phyloP scores from a whole-genome alignment of 208 protist genomes.

The Crithidia mellificae region DNA sequence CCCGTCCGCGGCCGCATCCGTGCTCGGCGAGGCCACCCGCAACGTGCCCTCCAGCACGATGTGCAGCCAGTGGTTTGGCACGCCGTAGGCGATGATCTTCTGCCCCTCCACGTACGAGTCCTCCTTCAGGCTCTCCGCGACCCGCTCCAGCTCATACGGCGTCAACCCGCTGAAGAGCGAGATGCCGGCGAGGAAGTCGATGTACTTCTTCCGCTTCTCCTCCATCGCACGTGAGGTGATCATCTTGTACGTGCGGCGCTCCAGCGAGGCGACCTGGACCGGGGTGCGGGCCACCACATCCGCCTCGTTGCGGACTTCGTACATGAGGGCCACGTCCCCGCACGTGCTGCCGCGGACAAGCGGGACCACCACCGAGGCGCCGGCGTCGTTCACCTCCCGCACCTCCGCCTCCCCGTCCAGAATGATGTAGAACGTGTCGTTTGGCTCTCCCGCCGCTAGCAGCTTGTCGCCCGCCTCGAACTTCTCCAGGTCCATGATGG shows the following conservation, averaged over 20 bases:
- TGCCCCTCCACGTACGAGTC: conserved; percentile 51
- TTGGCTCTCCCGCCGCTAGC: conserved; percentile 37
- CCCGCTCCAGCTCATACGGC: conserved; percentile 36
- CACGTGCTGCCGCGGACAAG: conserved; percentile 46
- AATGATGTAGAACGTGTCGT: conserved; percentile 71
- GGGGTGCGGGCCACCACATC: conserved; percentile 34
- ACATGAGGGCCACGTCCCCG: conserved; percentile 64
- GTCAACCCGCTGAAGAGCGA: conserved; percentile 41
- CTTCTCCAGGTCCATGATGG: conserved; percentile 60
- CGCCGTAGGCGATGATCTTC: conserved; percentile 56
- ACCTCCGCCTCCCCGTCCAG: conserved; percentile 54
- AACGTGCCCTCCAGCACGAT: conserved; percentile 70
- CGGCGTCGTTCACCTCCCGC: conserved; percentile 27
- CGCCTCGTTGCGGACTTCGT: conserved; percentile 44
- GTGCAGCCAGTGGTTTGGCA: conserved; percentile 65
- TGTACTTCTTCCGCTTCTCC: conserved; percentile 58
- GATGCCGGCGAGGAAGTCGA: conserved; percentile 49
- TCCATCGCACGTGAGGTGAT: conserved; percentile 57
- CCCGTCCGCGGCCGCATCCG: conserved; percentile 12
- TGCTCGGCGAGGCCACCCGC: conserved; percentile 38
- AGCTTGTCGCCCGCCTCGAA: conserved; percentile 37
- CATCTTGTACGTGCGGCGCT: conserved; percentile 75
- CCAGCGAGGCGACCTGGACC: conserved; percentile 58
- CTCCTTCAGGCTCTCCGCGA: conserved; percentile 68
- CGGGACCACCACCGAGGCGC: conserved; percentile 16